Evolutionary conservation across 805 yeast genomes (phyloP).

Genomic region (Barnettozyma botsteinii): DNA sequence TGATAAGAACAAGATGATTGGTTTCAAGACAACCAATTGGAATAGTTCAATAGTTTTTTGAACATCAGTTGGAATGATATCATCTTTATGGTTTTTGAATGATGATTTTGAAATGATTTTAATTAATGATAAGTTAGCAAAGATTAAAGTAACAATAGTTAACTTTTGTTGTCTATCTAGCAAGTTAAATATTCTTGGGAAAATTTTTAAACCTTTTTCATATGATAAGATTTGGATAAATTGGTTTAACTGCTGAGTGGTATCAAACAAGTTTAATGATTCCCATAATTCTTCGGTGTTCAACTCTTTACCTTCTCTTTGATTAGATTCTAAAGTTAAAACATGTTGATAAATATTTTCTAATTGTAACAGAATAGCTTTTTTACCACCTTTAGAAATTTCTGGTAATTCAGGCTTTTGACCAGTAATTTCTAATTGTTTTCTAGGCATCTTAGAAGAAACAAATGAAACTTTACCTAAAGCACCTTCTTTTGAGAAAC

Average conservation of each 20-base stretch:
- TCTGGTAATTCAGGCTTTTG: conserved; percentile 39
- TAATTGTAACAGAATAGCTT: conserved; percentile 57
- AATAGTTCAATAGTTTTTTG: conserved; percentile 66
- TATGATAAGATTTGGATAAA: conserved; percentile 77
- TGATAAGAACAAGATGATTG: conserved; percentile 75
- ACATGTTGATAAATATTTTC: conserved; percentile 77
- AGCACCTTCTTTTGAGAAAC: conserved; percentile 74
- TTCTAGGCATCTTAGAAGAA: conserved; percentile 81
- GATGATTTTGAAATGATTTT: conserved; percentile 76
- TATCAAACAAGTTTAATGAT: conserved; percentile 66
- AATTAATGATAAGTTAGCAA: conserved; percentile 74
- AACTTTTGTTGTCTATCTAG: conserved; percentile 69
- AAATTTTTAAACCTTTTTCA: conserved; percentile 82
- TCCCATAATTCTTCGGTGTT: conserved; percentile 61
- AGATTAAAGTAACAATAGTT: conserved; percentile 68
- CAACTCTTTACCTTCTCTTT: conserved; percentile 49
- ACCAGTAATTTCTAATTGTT: conserved; percentile 62
- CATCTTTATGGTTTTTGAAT: conserved; percentile 54
- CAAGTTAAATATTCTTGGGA: conserved; percentile 85
- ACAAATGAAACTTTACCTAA: conserved; percentile 80
- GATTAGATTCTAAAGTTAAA: conserved; percentile 70
- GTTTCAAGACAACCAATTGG: conserved; percentile 75
- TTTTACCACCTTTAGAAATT: conserved; percentile 32
- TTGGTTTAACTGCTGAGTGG: conserved; percentile 47
- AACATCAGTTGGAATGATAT: conserved; percentile 48